Base-by-base conservation (phyloP, 2,329 filamentous ascomycete genomes). In the Waltergamsia citrina region DNA sequence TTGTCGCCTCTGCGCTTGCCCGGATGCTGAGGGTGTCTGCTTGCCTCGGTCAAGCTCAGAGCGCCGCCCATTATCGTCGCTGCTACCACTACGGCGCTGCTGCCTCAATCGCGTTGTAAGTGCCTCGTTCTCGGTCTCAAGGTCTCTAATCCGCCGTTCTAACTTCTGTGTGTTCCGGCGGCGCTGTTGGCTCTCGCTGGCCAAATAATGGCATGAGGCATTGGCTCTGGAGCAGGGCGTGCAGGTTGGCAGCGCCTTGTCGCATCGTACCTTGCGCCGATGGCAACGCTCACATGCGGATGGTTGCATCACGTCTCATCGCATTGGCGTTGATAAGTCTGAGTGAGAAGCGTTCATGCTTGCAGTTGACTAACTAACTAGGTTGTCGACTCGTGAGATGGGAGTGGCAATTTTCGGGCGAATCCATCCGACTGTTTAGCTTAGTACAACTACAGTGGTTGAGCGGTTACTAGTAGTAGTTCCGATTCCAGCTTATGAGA, bases 261-360 rank as follows among this genome's bases (percentile, higher is more conserved):
- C 58, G 40, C 61, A 63, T 25, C 51, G 51, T 21, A 56, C 56
- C 39, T 63, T 64, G 28, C 59, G n/a, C n/a, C n/a, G n/a, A n/a
- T n/a, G n/a, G n/a, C n/a, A n/a, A n/a, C n/a, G n/a, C n/a, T n/a
- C n/a, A n/a, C n/a, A n/a, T n/a, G n/a, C n/a, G n/a, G n/a, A n/a
- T n/a, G n/a, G n/a, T n/a, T n/a, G n/a, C n/a, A n/a, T n/a, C n/a
- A n/a, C n/a, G n/a, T n/a, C n/a, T n/a, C n/a, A n/a, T n/a, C n/a
- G n/a, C n/a, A n/a, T n/a, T n/a, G n/a, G n/a, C n/a, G n/a, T n/a
- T n/a, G n/a, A n/a, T n/a, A n/a, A n/a, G n/a, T n/a, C n/a, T n/a
- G n/a, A n/a, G n/a, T n/a, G n/a, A n/a, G n/a, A n/a, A n/a, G n/a
- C n/a, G n/a, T n/a, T n/a, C n/a, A n/a, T n/a, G n/a, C n/a, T n/a